These are phyloP conservation scores for Eucommia ulmoides DNA, from an alignment of 257 asterid genomes.

Conservation along the genomic window DNA sequence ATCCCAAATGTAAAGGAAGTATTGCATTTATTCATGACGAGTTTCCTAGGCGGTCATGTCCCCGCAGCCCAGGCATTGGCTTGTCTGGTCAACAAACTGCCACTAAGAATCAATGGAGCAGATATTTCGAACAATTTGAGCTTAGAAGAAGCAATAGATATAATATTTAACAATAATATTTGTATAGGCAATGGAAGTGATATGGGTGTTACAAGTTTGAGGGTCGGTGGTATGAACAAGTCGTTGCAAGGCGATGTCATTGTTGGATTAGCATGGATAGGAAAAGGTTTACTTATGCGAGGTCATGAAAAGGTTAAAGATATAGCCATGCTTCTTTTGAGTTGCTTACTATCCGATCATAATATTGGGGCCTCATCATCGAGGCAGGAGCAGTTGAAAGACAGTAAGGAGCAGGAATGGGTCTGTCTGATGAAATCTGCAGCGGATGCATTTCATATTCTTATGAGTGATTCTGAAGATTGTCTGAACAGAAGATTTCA, in stretches of 20 bases:
- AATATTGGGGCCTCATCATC: conserved; percentile 17
- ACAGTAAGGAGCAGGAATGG: conserved; percentile 28
- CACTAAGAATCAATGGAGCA: conserved; percentile 31
- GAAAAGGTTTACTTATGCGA: conserved; percentile 91
- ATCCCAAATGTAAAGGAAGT: conserved; percentile 44
- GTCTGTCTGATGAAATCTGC: conserved; percentile 52
- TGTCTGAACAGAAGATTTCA: conserved; percentile 70
- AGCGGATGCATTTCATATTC: conserved; percentile 78
- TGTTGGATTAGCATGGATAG: conserved; percentile 89
- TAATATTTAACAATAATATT: conserved; percentile 26
- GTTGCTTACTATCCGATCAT: conserved; percentile 33
- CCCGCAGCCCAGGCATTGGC: conserved; percentile 96
- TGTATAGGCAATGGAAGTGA: conserved; percentile 31
- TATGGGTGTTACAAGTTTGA: conserved; percentile 27
- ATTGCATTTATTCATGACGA: conserved; percentile 39
- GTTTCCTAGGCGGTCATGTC: conserved; percentile 59
- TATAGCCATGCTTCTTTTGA: conserved; percentile 50
- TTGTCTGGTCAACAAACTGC: conserved; percentile 82
- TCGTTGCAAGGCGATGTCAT: conserved; percentile 25
- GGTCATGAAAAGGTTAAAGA: conserved; percentile 86
- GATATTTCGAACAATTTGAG: conserved; percentile 21
- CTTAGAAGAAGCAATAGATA: conserved; percentile 52
- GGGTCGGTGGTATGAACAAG: conserved; percentile 21
- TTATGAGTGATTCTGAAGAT: conserved; percentile 71
- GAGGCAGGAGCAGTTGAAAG: conserved; percentile 20